Percentiles rank a stretch among this genome's conserved stretches.
Conservation (phyloP, 202 grass and related monocot genomes). For the Eragrostis tef region DNA sequence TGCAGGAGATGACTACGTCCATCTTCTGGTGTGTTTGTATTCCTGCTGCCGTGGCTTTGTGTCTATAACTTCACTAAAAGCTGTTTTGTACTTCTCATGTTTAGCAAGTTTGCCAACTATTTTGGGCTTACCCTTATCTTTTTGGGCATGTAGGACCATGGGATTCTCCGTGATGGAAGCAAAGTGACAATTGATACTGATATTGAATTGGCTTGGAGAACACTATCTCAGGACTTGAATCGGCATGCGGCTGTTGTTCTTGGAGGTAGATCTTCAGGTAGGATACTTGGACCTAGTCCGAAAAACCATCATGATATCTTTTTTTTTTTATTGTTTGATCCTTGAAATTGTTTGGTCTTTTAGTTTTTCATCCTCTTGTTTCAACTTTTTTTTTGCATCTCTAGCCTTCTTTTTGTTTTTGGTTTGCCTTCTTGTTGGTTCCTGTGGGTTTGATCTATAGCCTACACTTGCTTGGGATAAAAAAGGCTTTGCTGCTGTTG, state of each 20-base stretch:
- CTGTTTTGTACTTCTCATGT: not conserved
- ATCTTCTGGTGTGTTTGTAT: slow-evolving; percentile 63
- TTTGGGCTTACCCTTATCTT: slow-evolving; percentile 14
- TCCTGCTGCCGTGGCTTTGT: not conserved
- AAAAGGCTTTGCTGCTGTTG: not conserved
- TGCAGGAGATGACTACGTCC: slow-evolving; percentile 85
- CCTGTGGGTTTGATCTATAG: too few species aligned
- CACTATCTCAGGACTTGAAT: slow-evolving; percentile 88
- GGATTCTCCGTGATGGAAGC: slow-evolving; percentile 72
- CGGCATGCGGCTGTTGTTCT: slow-evolving; percentile 96
- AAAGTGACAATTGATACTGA: slow-evolving; percentile 73
- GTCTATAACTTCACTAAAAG: not conserved
- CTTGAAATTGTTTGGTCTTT: not conserved
- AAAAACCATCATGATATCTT: not conserved
- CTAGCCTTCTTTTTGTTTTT: too few species aligned
- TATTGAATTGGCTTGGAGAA: slow-evolving; percentile 66
- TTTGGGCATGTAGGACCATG: slow-evolving; percentile 72
- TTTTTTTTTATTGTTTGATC: not conserved
- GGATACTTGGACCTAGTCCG: slow-evolving; percentile 8
- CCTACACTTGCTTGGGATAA: too few species aligned
- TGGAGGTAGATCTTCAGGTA: slow-evolving; percentile 85
- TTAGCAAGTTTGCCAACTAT: not conserved
- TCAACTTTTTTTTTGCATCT: too few species aligned
- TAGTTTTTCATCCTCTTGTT: too few species aligned
- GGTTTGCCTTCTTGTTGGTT: too few species aligned